These are phyloP conservation scores for Trichosporon ovoides DNA, from an alignment of 1,284 basidiomycete genomes.

Conservation along the genomic window DNA sequence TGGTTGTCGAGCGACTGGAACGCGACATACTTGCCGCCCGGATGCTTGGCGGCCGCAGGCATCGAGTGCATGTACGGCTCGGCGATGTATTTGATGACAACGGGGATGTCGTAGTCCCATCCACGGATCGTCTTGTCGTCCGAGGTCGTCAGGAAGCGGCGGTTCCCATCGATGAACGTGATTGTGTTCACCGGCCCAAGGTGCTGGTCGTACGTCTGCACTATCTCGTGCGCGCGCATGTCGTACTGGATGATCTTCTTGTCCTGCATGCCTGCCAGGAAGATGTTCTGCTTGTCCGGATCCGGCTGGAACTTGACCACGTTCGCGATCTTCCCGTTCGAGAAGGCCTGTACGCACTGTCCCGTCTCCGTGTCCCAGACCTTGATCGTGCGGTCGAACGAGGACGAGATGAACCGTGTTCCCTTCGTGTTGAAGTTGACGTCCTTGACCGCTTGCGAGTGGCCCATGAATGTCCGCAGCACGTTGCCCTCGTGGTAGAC, in stretches of 20 bases:
- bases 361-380: constrained; percentile 99
- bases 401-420: constrained; percentile 80
- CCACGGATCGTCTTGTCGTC: constrained; percentile 99
- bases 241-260: constrained; percentile 99
- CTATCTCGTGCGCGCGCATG: constrained; percentile 84
- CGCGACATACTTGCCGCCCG: constrained; percentile 91
- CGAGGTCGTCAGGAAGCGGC: constrained; percentile 95
- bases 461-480: constrained; percentile 93
- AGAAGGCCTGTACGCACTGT: constrained; percentile 87
- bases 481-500: constrained; percentile 96
- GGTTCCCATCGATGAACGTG: constrained; percentile 91
- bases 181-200: constrained; percentile 97
- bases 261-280: constrained; percentile 97
- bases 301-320: constrained; percentile 94
- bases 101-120: constrained; percentile 97
- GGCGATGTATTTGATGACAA: constrained; percentile 99
- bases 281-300: constrained; percentile 90
- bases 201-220: constrained; percentile 98
- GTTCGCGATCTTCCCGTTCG: constrained; percentile 94
- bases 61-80: constrained; percentile 99
- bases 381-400: constrained; percentile 95
- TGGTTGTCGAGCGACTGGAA: constrained; percentile 98
- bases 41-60: constrained; percentile 93
- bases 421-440: constrained; percentile 92
- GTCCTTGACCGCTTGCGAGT: constrained; percentile 94